Percentiles rank a stretch among this genome's conserved stretches.
Evolutionary conservation across 2,329 filamentous ascomycete species (phyloP).

Genomic region (Zasmidium angulare): DNA sequence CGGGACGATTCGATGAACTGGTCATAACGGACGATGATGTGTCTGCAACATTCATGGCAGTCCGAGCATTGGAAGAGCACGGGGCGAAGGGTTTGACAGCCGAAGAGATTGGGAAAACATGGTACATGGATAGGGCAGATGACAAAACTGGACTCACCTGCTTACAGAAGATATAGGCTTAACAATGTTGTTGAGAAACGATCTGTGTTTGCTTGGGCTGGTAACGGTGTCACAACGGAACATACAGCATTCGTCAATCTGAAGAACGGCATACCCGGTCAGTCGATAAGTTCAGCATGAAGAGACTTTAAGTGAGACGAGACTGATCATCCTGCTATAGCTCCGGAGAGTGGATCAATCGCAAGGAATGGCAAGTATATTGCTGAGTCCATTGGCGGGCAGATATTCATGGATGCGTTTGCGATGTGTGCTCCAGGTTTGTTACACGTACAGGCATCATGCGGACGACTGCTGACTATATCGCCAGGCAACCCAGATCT

Average conservation of each 20-base stretch:
- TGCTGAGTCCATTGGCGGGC: background rate
- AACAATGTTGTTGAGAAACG: conserved; percentile 1
- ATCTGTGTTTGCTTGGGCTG: background rate
- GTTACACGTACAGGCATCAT: background rate
- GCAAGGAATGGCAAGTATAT: background rate
- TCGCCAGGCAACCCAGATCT: background rate
- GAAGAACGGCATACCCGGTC: conserved; percentile 1
- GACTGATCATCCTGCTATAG: background rate
- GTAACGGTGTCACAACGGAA: background rate
- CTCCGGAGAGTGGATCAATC: background rate
- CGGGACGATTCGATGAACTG: background rate
- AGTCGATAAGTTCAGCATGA: background rate
- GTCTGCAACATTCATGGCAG: background rate
- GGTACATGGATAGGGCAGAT: background rate
- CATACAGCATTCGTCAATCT: conserved; percentile 1
- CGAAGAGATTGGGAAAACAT: conserved; percentile 1
- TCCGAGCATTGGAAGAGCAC: conserved; percentile 1
- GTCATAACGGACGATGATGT: conserved; percentile 3
- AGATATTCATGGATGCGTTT: conserved; percentile 3
- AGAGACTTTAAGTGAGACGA: background rate
- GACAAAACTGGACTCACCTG: background rate
- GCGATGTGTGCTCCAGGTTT: conserved; percentile 1
- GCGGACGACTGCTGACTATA: background rate
- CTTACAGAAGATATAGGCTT: background rate
- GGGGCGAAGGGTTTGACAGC: background rate